phyloP scores from a whole-genome alignment of 495 filamentous ascomycete genomes.

The Ramalina intermedia region DNA sequence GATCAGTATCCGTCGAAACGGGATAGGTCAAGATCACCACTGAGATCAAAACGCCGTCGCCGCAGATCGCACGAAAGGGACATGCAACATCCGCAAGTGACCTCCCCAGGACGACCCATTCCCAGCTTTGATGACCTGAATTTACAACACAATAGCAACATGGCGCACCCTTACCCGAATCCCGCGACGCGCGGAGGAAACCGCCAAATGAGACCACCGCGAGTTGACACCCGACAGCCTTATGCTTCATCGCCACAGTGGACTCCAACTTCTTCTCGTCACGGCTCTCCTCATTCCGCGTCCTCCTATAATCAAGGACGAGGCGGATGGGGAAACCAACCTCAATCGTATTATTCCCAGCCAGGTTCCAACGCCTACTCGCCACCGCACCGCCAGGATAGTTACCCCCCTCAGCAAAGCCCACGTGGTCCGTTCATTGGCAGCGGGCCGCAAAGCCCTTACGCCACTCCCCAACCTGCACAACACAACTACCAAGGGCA shows the following conservation, averaged over 20 bases:
- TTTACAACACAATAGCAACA: slow-evolving; percentile 13
- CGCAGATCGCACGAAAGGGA: slow-evolving; percentile 9
- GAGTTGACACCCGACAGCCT: slow-evolving; percentile 28
- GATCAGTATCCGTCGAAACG: neutral
- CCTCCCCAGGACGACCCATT: slow-evolving; percentile 27
- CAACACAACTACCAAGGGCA: slow-evolving; percentile 33
- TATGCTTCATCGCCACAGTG: slow-evolving; percentile 46
- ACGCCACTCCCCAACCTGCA: slow-evolving; percentile 35
- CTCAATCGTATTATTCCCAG: slow-evolving; percentile 40
- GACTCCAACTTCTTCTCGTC: slow-evolving; percentile 45
- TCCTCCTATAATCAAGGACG: slow-evolving; percentile 47
- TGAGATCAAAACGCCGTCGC: neutral
- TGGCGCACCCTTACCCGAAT: slow-evolving; percentile 23
- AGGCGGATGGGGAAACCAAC: slow-evolving; percentile 41
- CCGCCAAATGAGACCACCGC: slow-evolving; percentile 21
- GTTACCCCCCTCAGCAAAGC: slow-evolving; percentile 29
- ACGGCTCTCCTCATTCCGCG: slow-evolving; percentile 49
- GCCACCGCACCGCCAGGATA: slow-evolving; percentile 36
- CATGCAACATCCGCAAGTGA: slow-evolving; percentile 22
- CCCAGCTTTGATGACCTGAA: slow-evolving; percentile 23
- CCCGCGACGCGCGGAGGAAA: slow-evolving; percentile 23
- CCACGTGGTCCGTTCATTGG: slow-evolving; percentile 25
- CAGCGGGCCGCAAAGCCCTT: slow-evolving; percentile 36
- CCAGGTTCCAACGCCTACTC: slow-evolving; percentile 33
- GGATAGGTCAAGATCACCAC: neutral